phyloP scores from a whole-genome alignment of 129 eudicot species.

The Flaveria robusta region DNA sequence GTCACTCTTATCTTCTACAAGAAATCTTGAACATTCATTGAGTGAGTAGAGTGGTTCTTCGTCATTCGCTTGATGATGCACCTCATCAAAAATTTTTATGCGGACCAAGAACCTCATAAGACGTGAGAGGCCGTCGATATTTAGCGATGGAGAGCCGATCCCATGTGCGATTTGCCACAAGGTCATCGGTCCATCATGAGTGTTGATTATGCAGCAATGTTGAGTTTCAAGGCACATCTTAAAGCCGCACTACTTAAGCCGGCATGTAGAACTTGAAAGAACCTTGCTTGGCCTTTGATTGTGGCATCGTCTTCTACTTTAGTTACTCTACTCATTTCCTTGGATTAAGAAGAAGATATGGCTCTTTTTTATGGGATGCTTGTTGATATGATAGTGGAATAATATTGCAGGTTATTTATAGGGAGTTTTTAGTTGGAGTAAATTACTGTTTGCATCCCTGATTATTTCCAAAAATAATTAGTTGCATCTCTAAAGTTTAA shows the following conservation, averaged over 20 bases:
- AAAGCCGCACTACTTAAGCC: conserved; percentile 27
- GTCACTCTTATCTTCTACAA: background rate
- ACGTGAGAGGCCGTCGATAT: conserved; percentile 28
- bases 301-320: background rate
- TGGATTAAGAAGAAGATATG: too few relatives aligned
- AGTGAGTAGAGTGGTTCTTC: conserved; percentile 25
- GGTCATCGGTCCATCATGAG: conserved; percentile 33
- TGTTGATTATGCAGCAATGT: conserved; percentile 36
- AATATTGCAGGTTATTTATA: too few relatives aligned
- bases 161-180: background rate
- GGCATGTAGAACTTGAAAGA: background rate
- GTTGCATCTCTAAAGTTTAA: too few relatives aligned
- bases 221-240: conserved; percentile 40
- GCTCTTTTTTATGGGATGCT: too few relatives aligned
- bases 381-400: too few relatives aligned
- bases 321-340: background rate
- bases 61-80: background rate
- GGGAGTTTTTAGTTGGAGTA: too few relatives aligned
- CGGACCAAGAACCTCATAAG: conserved; percentile 40
- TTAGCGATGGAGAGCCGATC: conserved; percentile 14
- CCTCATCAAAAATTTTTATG: conserved; percentile 23
- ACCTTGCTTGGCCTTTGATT: conserved; percentile 15
- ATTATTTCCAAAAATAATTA: too few relatives aligned
- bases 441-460: too few relatives aligned
- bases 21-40: conserved; percentile 23